Evolutionary conservation across 1,284 basidiomycete genomes (phyloP), one percentile per base, ranked within the genome.

Genomic region (Ustilago bromivora): DNA sequence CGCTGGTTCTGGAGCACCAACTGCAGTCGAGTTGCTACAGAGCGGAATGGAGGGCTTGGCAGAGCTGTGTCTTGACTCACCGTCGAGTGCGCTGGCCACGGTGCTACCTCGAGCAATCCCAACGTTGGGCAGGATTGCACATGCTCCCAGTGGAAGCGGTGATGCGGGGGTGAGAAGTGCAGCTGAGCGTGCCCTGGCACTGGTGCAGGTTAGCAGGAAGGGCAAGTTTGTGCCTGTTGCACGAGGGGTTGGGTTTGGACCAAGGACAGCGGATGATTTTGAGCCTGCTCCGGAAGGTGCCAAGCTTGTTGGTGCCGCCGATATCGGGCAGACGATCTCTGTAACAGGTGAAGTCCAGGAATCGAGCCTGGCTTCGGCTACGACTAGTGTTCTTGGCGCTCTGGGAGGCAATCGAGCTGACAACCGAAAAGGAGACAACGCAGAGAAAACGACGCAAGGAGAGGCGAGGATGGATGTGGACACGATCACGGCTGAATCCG

Each of bases 191-290:
- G 71, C 71, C 13, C n/a, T 73, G 57, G 55, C 55, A 32, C 19
- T 41, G n/a, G 67, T 71, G 6, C 61, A 69, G 2, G 57, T 64
- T 0, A 66, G 66, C 34, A 57, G 71, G 28, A 70, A 68, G 64
- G 75, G 71, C 51, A 73, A 73, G 13, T 72, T 67, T 19, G 59
- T 77, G 1, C 75, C 75, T 17, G 38, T 77, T 17, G 75, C 75
- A 6, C 61, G 61, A 23, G 75, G 75, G 3, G 67, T 77, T 40
- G 75, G 71, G 13, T 73, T 73, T 35, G 67, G 67, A 23, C 70
- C 70, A 0, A 57, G 66, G 19, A 57, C 75, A 3, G 35, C n/a
- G n/a, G 66, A 61, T 34, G 75, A 77, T 35, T 32, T 77, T 32
- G 75, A 77, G 19, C 36, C 63, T 43, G 56, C 49, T 1, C 75